Conservation (phyloP, 345 rosid species). For the Citrus medica region DNA sequence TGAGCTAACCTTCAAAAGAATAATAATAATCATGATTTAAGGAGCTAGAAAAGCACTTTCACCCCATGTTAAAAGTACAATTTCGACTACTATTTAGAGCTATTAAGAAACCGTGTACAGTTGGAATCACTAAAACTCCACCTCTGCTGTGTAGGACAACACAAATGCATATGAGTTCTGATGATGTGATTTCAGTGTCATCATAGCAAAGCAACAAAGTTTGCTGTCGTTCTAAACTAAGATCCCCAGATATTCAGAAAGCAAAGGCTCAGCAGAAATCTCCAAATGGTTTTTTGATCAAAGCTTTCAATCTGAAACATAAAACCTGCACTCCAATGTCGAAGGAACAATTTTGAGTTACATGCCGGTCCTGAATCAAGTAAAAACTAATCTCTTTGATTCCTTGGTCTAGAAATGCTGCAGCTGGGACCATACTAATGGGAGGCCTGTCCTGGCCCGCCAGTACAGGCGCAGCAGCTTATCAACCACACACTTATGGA, state of each 20-base stretch:
- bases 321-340: not conserved
- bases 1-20: slow-evolving; percentile 10
- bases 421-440: slow-evolving; percentile 3
- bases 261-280: slow-evolving; percentile 10
- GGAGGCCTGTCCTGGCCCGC: slow-evolving; percentile 12
- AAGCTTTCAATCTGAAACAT: slow-evolving; percentile 8
- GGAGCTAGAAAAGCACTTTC: slow-evolving; percentile 13
- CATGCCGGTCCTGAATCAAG: not conserved
- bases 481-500: slow-evolving; percentile 18
- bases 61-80: slow-evolving; percentile 18
- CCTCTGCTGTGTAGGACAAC: not conserved
- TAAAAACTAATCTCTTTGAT: slow-evolving; percentile 19
- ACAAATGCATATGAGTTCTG: slow-evolving; percentile 6
- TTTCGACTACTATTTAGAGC: not conserved
- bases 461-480: slow-evolving; percentile 13
- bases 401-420: slow-evolving; percentile 15
- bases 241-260: slow-evolving; percentile 8
- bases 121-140: not conserved
- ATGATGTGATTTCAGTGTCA: slow-evolving; percentile 23
- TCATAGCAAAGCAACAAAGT: slow-evolving; percentile 11
- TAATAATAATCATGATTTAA: slow-evolving; percentile 13
- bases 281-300: slow-evolving; percentile 20
- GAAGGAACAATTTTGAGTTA: not conserved
- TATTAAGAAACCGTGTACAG: not conserved
- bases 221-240: slow-evolving; percentile 16